Evolutionary conservation across 495 filamentous ascomycete genomes (phyloP), one percentile per base, ranked within the genome.

Genomic region (Trichoderma reesei): DNA sequence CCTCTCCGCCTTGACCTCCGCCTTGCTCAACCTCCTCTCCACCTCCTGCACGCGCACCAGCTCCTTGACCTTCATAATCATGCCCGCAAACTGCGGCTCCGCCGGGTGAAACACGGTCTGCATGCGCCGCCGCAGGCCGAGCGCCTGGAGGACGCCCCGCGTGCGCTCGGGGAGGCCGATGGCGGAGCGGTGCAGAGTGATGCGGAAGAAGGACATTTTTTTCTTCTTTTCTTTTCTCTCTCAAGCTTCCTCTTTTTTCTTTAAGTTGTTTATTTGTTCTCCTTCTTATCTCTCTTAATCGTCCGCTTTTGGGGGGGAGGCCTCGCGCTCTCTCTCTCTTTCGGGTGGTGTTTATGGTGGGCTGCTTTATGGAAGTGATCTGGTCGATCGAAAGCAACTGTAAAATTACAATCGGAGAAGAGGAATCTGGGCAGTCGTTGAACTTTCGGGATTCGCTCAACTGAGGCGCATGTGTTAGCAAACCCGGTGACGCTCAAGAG

Each of bases 51-150:
- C 93, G 13, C 83, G 80, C 6, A 99, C 88, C 64, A 99, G 80
- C 75, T 99, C 95, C 76, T 99, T 99, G 60, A 99, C 92, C 74
- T 89, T 91, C 85, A 98, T 89, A 75, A 99, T 94, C 78, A 96
- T 91, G 75, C 95, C 95, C 4, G 95, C 95, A 63, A 90, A 83
- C 66, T 92, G 86, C 18, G 85, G 82, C 36, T 85, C 84, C 63
- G 96, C 94, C 39, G 90, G 88, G 72, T 96, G 88, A 82, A 96
- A 99, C 68, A 98, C 95, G 65, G 89, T 93, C 66, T 82, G 83
- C 82, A 88, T 88, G 68, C 94, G 88, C 72, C 91, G 90, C 64
- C 88, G 89, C 44, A 99, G 83, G 34, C 95, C 95, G 39, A 99
- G 87, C 8, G 95, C 89, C 69, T 86, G 83, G 60, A 99, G 88